These are phyloP conservation scores for Hyaloscypha hepaticicola DNA, from an alignment of 495 filamentous ascomycete genomes.

Conservation along the genomic window DNA sequence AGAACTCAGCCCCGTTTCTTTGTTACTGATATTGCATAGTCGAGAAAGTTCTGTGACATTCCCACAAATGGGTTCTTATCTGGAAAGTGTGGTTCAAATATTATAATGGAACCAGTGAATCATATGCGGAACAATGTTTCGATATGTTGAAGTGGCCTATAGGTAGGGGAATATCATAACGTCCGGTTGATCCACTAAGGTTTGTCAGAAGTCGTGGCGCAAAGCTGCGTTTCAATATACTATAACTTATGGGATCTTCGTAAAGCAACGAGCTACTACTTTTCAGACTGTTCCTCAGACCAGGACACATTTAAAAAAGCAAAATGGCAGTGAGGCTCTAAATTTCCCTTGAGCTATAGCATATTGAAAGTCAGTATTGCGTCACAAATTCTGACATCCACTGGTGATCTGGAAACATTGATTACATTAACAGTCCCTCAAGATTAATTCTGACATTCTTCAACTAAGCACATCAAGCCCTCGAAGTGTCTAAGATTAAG, in stretches of 20 bases:
- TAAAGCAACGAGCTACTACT: too few relatives aligned
- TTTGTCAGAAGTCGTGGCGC: too few relatives aligned
- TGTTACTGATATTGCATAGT: neutral
- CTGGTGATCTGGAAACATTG: neutral
- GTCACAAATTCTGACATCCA: too few relatives aligned
- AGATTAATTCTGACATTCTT: neutral
- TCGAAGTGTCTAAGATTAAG: neutral
- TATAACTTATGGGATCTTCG: too few relatives aligned
- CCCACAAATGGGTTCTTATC: neutral
- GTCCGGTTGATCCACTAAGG: neutral
- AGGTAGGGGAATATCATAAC: slow-evolving; percentile 10
- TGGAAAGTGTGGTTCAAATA: neutral
- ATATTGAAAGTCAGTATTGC: too few relatives aligned
- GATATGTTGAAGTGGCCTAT: slow-evolving; percentile 9
- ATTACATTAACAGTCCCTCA: neutral
- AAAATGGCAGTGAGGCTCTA: too few relatives aligned
- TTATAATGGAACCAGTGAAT: neutral
- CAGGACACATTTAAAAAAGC: too few relatives aligned
- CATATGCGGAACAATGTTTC: slow-evolving; percentile 7
- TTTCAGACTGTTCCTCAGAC: too few relatives aligned
- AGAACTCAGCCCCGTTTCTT: neutral
- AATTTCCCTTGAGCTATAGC: too few relatives aligned
- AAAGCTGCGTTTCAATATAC: too few relatives aligned
- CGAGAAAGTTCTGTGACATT: neutral
- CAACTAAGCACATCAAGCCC: neutral